A percentile compares a stretch with the other conserved stretches of the same genome.
Evolutionary conservation across 2,329 filamentous ascomycete species (phyloP).

Genomic region (Ophiostoma triangulosporum): DNA sequence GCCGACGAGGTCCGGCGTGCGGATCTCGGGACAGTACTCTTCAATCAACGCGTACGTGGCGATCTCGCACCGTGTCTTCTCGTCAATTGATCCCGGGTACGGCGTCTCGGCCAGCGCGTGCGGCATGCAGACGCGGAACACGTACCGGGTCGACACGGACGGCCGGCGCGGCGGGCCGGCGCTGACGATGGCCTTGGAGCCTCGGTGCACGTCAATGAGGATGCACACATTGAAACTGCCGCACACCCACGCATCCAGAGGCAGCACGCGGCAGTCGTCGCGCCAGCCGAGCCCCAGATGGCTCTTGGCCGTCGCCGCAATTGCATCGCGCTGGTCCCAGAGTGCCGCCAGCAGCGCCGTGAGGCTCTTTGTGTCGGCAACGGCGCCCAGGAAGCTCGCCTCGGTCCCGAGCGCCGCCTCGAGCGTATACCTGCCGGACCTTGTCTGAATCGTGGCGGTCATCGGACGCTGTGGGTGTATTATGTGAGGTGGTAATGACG

Average conservation of each 20-base stretch:
- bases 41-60: slow-evolving; percentile 27
- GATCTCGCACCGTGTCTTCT: slow-evolving; percentile 26
- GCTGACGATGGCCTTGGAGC: not conserved
- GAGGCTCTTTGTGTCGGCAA: not conserved
- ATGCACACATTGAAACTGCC: not conserved
- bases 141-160: not conserved
- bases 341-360: not conserved
- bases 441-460: not conserved
- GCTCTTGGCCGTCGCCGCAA: not conserved
- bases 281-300: not conserved
- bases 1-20: slow-evolving; percentile 20
- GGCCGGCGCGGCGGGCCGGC: not conserved
- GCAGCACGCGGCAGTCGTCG: not conserved
- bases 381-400: not conserved
- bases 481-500: not conserved
- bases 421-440: not conserved
- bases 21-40: slow-evolving; percentile 23
- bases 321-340: not conserved
- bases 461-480: not conserved
- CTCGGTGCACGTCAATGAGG: not conserved
- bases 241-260: not conserved
- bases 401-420: not conserved
- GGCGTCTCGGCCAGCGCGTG: slow-evolving; percentile 22
- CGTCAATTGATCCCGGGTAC: slow-evolving; percentile 25
- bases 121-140: slow-evolving; percentile 13